Base-by-base conservation (phyloP, 2,329 filamentous ascomycete genomes). In the Hirsutella minnesotensis region DNA sequence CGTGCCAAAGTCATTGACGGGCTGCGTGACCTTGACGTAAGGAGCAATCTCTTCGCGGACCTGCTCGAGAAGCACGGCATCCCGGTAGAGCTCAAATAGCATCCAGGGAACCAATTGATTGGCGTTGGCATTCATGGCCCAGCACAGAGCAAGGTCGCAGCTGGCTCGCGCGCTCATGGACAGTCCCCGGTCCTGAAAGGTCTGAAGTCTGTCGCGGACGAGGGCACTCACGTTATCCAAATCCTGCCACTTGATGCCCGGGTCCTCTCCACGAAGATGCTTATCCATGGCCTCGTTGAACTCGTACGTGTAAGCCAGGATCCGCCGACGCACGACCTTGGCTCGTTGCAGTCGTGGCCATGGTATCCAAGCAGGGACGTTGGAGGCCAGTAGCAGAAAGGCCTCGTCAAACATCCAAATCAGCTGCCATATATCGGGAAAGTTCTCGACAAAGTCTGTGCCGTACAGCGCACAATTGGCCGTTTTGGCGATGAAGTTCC, bases 381-480 rank as follows among this genome's bases (percentile, higher is more conserved):
- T 51, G 21, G 58, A 47, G 2, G 58, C 57, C 27, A 66, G 42
- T 0, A 54, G 45, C 9, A 56, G 44, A 38, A 66, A 58, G 3
- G 51, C 56, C 2, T 58, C 51, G 42, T 66, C 61, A 34, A 64
- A 62, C 9, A 49, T 45, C 64, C 64, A 68, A 31, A 68, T 46
- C 12, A 57, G 49, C 29, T 59, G 47, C 54, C 61, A 64, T 18
- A 66, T 56, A 1, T 63, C 57, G 3, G 61, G 56, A 13, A 61
- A 66, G 47, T 67, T 63, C 22, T 65, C 56, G 37, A 64, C 55
- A 50, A 67, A 64, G 44, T 67, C 60, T 3, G 58, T 60, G n/a
- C 65, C 65, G 38, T 65, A 59, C 5, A 67, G 51, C 2, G 60
- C 54, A 3, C 53, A 47, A 12, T 56, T 64, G 9, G 61, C 56